Conservation (phyloP, 2,329 filamentous ascomycete genomes). For the Lasiodiplodia sp. region DNA sequence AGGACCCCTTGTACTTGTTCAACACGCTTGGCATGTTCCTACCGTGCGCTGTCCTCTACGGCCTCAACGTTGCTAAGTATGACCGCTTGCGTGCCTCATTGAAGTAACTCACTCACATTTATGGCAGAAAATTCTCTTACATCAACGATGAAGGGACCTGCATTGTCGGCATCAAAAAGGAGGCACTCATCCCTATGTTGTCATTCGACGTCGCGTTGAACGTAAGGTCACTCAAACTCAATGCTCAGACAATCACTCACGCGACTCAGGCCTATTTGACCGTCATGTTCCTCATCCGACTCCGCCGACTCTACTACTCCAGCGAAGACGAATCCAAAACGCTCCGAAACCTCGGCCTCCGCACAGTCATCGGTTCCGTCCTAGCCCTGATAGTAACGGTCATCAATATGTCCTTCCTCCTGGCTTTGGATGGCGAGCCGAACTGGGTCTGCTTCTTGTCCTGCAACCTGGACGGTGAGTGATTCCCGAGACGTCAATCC, state of each 20-base stretch:
- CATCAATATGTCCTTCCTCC: background rate
- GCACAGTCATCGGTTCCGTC: background rate
- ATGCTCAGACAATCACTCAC: background rate
- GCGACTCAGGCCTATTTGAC: conserved; percentile 61
- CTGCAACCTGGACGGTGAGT: conserved; percentile 10
- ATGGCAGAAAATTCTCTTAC: background rate
- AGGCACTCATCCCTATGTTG: conserved; percentile 67
- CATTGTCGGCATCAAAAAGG: conserved; percentile 66
- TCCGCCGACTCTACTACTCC: conserved; percentile 47
- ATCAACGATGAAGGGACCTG: conserved; percentile 46
- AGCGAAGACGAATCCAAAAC: background rate
- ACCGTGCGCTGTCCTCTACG: background rate
- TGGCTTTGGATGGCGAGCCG: conserved; percentile 9
- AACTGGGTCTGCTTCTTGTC: conserved; percentile 18
- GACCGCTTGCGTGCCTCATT: no score
- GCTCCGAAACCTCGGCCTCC: background rate
- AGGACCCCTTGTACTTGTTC: conserved; percentile 3
- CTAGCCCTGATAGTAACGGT: background rate
- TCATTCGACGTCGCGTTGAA: conserved; percentile 68
- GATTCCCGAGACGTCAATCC: no score
- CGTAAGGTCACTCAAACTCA: conserved; percentile 32
- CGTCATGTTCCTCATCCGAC: conserved; percentile 66
- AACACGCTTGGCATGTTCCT: conserved; percentile 2
- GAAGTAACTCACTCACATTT: background rate
- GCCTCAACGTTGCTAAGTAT: background rate